Base-by-base conservation (phyloP, 306 rosid genomes). In the Begonia fuchsioides region DNA sequence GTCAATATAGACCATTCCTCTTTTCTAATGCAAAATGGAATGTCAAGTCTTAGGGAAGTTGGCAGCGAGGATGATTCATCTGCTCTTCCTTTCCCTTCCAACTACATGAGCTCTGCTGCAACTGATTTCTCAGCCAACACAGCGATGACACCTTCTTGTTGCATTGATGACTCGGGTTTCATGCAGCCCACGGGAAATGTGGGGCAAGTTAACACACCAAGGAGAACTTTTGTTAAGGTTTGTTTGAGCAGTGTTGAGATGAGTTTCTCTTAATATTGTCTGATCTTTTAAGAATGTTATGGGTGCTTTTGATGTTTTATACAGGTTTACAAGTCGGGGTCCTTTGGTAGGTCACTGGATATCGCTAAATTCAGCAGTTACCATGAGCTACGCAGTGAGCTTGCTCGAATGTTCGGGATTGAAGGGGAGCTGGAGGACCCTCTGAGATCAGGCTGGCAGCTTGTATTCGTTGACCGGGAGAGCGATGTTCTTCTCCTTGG, bases 371-470 rank as follows among this genome's bases (percentile, higher is more conserved):
- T 82, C 70, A 74, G 81, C 67, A 86, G 71, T 79, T 82, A 86
- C 68, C 75, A 59, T 12, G 93, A 86, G 74, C 76, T 86, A 70
- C 90, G 96, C 45, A 49, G 86, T 4, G 96, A 79, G 78, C 81
- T 86, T 45, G 93, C 96, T 74, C 81, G 67, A 8, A 70, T 82
- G 96, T 86, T 86, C 66, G 72, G 81, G 56, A 86, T 81, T 70
- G 83, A 79, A 72, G 81, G 90, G 51, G 81, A 82, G 64, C 61
- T 86, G 76, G 96, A 86, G 74, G 93, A 79, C 74, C 93, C 90
- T 59, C 66, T 76, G 63, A 86, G 96, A 86, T 86, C 96, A 86
- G 93, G 96, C 96, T 86, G 96, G 96, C 93, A 86, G 96, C 96
- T 87, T 87, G 94, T 87, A 74, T 82, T 87, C 48, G 92, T 87